These are phyloP conservation scores for Talaromyces funiculosus DNA, from an alignment of 2,329 filamentous ascomycete species.

Conservation along the genomic window DNA sequence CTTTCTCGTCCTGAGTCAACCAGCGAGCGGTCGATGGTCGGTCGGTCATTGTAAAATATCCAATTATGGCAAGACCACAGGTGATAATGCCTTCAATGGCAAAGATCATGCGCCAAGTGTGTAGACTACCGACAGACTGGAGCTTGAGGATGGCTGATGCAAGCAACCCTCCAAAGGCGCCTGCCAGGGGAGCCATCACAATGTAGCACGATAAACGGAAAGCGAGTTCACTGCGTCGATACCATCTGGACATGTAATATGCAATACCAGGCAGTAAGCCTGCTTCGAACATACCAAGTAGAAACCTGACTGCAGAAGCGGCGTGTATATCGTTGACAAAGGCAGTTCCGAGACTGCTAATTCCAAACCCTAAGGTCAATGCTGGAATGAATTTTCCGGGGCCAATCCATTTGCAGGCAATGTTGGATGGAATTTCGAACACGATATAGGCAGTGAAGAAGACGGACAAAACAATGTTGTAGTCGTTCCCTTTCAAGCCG, in stretches of 20 bases:
- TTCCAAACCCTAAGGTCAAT: constrained; percentile 58
- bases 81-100: constrained; percentile 62
- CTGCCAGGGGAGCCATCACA: constrained; percentile 58
- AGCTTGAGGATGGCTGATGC: constrained; percentile 58
- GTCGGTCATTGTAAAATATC: constrained; percentile 63
- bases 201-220: constrained; percentile 96
- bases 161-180: constrained; percentile 58
- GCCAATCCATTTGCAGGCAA: constrained; percentile 42
- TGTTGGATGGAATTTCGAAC: constrained; percentile 23
- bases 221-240: constrained; percentile 78
- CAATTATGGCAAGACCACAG: constrained; percentile 52
- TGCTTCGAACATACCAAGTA: constrained; percentile 70
- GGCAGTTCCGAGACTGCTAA: constrained; percentile 59
- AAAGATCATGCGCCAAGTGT: constrained; percentile 47
- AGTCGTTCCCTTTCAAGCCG: constrained; percentile 56
- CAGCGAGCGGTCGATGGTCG: constrained; percentile 71
- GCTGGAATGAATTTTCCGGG: constrained; percentile 66
- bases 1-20: constrained; percentile 62
- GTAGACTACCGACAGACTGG: constrained; percentile 52
- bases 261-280: constrained; percentile 64
- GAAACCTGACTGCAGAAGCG: constrained; percentile 65
- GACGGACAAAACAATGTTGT: constrained; percentile 61
- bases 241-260: constrained; percentile 73
- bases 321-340: constrained; percentile 54
- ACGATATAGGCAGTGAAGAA: constrained; percentile 75